Percentiles rank a stretch among this genome's conserved stretches.
These are phyloP conservation scores for Dothiorella sarmentorum DNA, from an alignment of 2,329 filamentous ascomycete species.

Conservation along the genomic window DNA sequence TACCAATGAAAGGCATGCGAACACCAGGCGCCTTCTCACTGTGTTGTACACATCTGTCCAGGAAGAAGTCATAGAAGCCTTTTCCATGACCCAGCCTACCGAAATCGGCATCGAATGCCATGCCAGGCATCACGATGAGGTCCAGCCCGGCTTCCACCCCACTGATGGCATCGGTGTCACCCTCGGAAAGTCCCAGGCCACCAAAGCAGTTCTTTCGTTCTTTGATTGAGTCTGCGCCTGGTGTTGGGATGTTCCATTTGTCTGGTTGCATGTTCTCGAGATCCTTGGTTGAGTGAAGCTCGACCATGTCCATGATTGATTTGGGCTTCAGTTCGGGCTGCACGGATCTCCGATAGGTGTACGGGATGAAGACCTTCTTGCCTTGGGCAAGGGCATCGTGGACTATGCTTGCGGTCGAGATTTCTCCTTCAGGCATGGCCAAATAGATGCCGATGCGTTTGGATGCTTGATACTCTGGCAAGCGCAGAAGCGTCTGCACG, in stretches of 20 bases:
- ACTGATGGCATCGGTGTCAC: conserved; percentile 28
- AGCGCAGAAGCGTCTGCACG: conserved; percentile 60
- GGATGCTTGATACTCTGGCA: conserved; percentile 73
- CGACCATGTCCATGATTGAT: conserved; percentile 94
- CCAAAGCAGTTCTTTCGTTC: conserved; percentile 71
- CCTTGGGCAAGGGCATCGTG: conserved; percentile 70
- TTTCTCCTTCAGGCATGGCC: conserved; percentile 85
- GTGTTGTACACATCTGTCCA: conserved; percentile 65
- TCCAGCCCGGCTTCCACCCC: conserved; percentile 57
- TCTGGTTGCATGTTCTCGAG: conserved; percentile 75
- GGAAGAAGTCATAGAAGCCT: conserved; percentile 94
- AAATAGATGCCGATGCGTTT: conserved; percentile 79
- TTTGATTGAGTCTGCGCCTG: conserved; percentile 62
- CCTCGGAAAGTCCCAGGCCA: conserved; percentile 49
- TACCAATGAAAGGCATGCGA: conserved; percentile 59
- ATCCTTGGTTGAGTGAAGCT: conserved; percentile 68
- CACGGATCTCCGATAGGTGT: conserved; percentile 58
- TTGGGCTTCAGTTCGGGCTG: conserved; percentile 44
- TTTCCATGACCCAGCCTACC: conserved; percentile 87
- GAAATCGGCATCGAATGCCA: conserved; percentile 78
- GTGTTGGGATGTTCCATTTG: conserved; percentile 92
- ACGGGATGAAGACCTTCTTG: conserved; percentile 89
- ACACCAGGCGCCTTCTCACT: conserved; percentile 31
- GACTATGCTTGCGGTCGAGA: conserved; percentile 80
- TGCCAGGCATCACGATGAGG: conserved; percentile 84